These are phyloP conservation scores for Xanthoconium stramineum DNA, from an alignment of 768 basidiomycete genomes.

Conservation along the genomic window DNA sequence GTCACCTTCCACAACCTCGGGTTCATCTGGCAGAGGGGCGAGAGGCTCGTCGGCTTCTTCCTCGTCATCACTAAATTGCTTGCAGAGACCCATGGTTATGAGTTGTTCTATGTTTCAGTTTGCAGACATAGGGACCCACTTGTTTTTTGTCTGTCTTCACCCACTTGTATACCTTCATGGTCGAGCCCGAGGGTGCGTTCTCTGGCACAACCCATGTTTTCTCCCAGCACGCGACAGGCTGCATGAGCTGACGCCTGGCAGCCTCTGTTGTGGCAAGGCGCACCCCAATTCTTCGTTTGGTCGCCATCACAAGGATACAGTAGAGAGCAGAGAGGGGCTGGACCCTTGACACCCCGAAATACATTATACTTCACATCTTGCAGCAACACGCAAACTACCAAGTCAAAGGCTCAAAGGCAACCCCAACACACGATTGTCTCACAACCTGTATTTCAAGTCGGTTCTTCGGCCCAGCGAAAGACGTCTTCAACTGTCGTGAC, in stretches of 20 bases:
- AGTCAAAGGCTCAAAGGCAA: neutral
- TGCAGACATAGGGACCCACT: constrained; percentile 39
- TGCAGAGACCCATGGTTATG: constrained; percentile 10
- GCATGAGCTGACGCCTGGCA: constrained; percentile 81
- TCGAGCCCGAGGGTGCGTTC: constrained; percentile 50
- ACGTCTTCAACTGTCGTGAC: constrained; percentile 38
- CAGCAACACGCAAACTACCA: neutral
- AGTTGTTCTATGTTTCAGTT: neutral
- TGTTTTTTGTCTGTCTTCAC: constrained; percentile 76
- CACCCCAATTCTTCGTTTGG: constrained; percentile 72
- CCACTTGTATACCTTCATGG: constrained; percentile 72
- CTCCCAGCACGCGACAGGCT: constrained; percentile 86
- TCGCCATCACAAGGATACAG: constrained; percentile 50
- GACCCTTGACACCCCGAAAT: constrained; percentile 20
- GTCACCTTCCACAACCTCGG: constrained; percentile 70
- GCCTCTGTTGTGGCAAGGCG: constrained; percentile 76
- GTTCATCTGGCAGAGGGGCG: constrained; percentile 74
- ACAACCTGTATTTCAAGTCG: constrained; percentile 15
- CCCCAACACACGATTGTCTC: neutral
- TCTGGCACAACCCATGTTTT: constrained; percentile 68
- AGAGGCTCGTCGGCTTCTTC: constrained; percentile 76
- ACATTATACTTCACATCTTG: neutral
- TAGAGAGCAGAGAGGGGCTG: neutral
- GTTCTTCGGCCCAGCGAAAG: constrained; percentile 57
- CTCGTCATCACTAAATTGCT: constrained; percentile 91